Conservation (phyloP, 768 basidiomycete species). For the Cystobasidiopsis lactophilus region DNA sequence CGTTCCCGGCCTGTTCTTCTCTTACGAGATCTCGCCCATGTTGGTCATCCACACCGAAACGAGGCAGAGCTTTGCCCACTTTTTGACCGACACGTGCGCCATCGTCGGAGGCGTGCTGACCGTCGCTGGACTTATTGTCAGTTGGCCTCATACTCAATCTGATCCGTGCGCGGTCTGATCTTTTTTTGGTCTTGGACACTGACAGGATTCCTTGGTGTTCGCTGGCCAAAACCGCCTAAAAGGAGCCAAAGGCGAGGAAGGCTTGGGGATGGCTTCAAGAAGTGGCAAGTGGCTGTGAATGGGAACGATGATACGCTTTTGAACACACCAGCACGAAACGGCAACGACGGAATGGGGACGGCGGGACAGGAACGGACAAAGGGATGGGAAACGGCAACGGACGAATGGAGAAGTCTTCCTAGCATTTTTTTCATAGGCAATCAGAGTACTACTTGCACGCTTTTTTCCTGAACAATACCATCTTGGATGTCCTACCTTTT, state of each 20-base stretch:
- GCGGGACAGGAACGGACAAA: too few relatives aligned
- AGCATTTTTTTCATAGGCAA: too few relatives aligned
- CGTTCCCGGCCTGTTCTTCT: constrained; percentile 33
- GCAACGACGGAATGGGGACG: too few relatives aligned
- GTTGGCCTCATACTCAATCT: constrained; percentile 65
- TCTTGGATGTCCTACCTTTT: too few relatives aligned
- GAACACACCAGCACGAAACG: too few relatives aligned
- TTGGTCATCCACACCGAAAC: constrained; percentile 76
- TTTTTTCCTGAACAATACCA: too few relatives aligned
- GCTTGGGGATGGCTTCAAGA: neutral
- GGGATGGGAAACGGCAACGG: too few relatives aligned
- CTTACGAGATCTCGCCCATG: constrained; percentile 36
- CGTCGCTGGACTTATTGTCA: constrained; percentile 70
- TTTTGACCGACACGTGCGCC: constrained; percentile 94
- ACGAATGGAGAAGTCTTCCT: too few relatives aligned
- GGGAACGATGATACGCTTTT: too few relatives aligned
- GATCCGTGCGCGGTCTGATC: neutral
- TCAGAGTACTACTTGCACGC: too few relatives aligned
- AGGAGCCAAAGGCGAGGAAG: neutral
- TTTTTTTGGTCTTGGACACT: neutral
- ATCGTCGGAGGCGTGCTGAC: constrained; percentile 95
- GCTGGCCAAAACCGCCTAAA: neutral
- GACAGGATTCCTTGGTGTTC: neutral
- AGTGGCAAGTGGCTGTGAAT: too few relatives aligned
- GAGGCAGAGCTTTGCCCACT: constrained; percentile 89